Base-by-base conservation (phyloP, 345 rosid genomes). In the Draba incana region DNA sequence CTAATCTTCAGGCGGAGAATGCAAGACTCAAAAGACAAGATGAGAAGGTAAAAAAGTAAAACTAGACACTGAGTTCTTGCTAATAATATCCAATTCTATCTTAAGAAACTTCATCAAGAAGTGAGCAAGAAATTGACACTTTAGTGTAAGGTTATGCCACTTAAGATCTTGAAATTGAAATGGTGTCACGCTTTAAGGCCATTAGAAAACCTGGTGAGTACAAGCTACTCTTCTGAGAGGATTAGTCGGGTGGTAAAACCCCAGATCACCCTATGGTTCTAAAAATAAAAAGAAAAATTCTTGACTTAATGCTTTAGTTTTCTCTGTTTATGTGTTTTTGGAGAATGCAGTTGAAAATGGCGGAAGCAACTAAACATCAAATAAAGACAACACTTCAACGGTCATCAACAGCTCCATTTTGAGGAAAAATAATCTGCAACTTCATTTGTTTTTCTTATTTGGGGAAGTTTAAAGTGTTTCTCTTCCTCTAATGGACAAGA, bases 381-480 rank as follows among this genome's bases (percentile, higher is more conserved):
- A 77, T 66, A 60, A 84, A 76, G 79, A 77, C 38, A 69, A 68
- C 63, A 14, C 89, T 86, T 43, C 80, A 75, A 12, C 76, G 92
- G 70, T 62, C 91, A 60, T 84, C 82, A 44, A 91, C 90, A n/a
- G 84, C 90, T 54, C 89, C 91, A 74, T 86, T 91, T 71, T 90
- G 80, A 90, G 80, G 78, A 88, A 79, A 62, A 6, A 28, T 30
- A 78, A 57, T 66, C 63, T 43, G 41, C 71, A 55, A 64, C 25
- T 41, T 23, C 33, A 47, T 41, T 42, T 3, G 15, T 23, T 49
- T 27, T 49, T 37, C n/a, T 51, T 9, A 20, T 50, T 42, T 68
- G 8, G 11, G 35, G 57, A 14, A 49, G 4, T 10, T 5, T 47
- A 8, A 54, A 25, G 56, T 57, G 31, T 61, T 54, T 25, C 48